A percentile compares a stretch with the other conserved stretches of the same genome.
Conservation (phyloP, 345 rosid genomes). For the Eutrema heterophyllum region DNA sequence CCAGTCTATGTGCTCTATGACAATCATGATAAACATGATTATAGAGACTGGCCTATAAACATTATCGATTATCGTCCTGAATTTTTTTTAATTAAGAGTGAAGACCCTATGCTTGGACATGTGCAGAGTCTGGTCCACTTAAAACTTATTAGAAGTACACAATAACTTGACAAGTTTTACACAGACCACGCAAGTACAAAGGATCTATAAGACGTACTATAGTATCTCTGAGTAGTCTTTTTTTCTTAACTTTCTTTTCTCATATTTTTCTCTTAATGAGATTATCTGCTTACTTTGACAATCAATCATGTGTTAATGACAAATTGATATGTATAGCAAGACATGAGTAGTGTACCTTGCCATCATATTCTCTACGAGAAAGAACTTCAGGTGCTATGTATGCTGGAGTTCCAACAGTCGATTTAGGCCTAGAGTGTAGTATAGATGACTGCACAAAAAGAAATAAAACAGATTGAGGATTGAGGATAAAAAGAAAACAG, state of each 20-base stretch:
- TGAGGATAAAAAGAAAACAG: not conserved
- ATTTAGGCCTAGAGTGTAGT: slow-evolving; percentile 84
- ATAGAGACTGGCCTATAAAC: not conserved
- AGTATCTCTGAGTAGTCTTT: not conserved
- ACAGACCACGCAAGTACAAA: not conserved
- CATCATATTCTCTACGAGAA: slow-evolving; percentile 73
- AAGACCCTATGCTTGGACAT: not conserved
- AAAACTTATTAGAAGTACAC: not conserved
- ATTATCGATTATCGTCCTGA: not conserved
- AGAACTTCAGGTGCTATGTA: slow-evolving; percentile 90
- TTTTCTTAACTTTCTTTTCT: not conserved
- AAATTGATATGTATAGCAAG: not conserved
- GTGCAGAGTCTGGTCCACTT: not conserved
- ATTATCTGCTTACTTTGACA: not conserved
- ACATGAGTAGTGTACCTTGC: slow-evolving; percentile 47
- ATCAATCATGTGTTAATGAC: not conserved
- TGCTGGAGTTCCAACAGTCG: slow-evolving; percentile 95
- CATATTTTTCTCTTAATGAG: not conserved
- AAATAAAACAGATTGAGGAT: not conserved
- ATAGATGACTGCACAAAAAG: slow-evolving; percentile 54
- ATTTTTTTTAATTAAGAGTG: not conserved
- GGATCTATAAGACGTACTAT: not conserved
- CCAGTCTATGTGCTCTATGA: not conserved
- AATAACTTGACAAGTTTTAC: not conserved
- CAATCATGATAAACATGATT: not conserved